A percentile compares a stretch with the other conserved stretches of the same genome.
Conservation (phyloP, 139 green algal species). For the Chlamydomonas sp. region DNA sequence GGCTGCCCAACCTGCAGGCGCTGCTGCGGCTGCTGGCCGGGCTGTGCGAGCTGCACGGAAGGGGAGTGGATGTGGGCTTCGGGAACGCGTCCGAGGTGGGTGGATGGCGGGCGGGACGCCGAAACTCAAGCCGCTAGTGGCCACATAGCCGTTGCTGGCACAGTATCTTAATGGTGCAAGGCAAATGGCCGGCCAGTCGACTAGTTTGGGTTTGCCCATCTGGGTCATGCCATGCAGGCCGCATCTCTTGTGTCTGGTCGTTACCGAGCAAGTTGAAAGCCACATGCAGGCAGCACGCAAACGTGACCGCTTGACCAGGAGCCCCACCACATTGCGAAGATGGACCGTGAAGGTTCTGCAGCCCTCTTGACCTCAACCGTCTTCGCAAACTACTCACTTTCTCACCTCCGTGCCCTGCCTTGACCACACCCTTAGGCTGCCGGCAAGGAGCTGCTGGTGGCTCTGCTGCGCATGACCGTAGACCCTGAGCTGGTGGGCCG, state of each 20-base stretch:
- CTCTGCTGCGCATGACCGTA: not conserved
- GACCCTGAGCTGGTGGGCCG: not conserved
- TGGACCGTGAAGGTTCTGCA: too few species aligned
- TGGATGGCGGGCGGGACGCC: not conserved
- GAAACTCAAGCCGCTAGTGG: not conserved
- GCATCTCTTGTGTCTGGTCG: too few species aligned
- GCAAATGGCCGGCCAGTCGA: too few species aligned
- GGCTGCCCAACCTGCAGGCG: constrained; percentile 7
- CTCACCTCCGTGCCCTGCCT: not conserved
- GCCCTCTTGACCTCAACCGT: too few species aligned
- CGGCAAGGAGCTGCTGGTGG: not conserved
- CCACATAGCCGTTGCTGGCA: too few species aligned
- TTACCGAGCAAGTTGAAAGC: too few species aligned
- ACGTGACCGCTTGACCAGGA: too few species aligned
- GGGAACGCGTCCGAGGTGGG: constrained; percentile 3
- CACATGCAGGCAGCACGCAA: too few species aligned
- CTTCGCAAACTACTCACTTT: not conserved
- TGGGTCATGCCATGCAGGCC: too few species aligned
- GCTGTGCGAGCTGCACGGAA: not conserved
- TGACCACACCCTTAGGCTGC: not conserved
- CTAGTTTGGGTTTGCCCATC: too few species aligned
- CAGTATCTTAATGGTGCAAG: too few species aligned
- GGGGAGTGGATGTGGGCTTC: constrained; percentile 22
- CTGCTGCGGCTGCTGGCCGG: constrained; percentile 29
- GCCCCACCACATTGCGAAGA: too few species aligned